phyloP scores from a whole-genome alignment of 2,329 filamentous ascomycete species.

The Colletotrichum camelliae region DNA sequence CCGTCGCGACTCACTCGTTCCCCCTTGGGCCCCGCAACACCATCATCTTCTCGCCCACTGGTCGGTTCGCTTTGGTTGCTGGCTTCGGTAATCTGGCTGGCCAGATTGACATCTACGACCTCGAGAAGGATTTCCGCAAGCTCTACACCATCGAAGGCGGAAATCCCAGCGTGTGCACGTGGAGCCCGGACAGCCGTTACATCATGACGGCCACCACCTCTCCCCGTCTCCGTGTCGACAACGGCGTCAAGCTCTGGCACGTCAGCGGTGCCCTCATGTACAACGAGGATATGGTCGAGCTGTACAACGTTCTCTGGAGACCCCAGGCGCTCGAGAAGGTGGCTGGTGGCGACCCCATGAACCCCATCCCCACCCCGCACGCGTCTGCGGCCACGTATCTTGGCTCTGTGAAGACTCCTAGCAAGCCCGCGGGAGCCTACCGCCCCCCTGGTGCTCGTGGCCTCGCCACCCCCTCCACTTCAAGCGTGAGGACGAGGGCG shows the following conservation, averaged over 20 bases:
- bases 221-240: constrained; percentile 93
- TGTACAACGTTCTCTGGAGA: constrained; percentile 91
- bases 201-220: constrained; percentile 98
- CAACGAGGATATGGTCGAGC: constrained; percentile 90
- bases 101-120: constrained; percentile 96
- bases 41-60: constrained; percentile 91
- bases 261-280: constrained; percentile 90
- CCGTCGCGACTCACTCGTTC: constrained; percentile 83
- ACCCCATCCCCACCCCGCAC: constrained; percentile 78
- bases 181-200: constrained; percentile 95
- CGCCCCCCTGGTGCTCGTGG: constrained; percentile 93
- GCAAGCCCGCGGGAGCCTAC: constrained; percentile 97
- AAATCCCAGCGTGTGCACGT: constrained; percentile 95
- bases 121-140: constrained; percentile 93
- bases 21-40: constrained; percentile 90
- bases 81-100: constrained; percentile 97
- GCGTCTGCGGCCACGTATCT: constrained; percentile 82
- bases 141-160: constrained; percentile 92
- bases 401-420: constrained; percentile 88
- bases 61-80: constrained; percentile 90
- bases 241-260: constrained; percentile 95
- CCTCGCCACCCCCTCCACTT: constrained; percentile 86
- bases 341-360: constrained; percentile 71
- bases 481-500: constrained; percentile 96
- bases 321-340: constrained; percentile 71